Evolutionary conservation across 2,329 filamentous ascomycete species (phyloP), one percentile per base, ranked within the genome.

Genomic region (Allantophomopsis lycopodina): DNA sequence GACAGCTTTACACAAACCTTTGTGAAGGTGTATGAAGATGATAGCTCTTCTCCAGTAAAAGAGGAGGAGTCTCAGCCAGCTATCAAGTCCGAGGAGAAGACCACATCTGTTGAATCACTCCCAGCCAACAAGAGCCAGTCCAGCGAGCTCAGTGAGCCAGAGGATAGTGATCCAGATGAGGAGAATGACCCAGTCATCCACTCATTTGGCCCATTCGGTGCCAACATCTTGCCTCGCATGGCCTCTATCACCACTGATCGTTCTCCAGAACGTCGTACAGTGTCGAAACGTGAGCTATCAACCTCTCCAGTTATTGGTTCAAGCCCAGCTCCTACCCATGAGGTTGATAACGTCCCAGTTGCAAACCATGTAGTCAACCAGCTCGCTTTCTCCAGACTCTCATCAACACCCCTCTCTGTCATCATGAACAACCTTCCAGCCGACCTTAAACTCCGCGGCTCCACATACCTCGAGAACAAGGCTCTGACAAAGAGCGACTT

Each of bases 161-260:
- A 87, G 14, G 74, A 81, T 39, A 79, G 84, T 38, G 77, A 94
- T 46, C 79, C 83, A 1, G 82, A 89, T 50, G 88, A 95, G 63
- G 89, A 96, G 60, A 95, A 95, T 47, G 91, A 96, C 50, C 88
- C 88, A 2, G 78, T 94, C 40, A 68, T 95, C 14, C 84, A 91
- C 59, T 94, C 88, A 0, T 95, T 95, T 49, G 88, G 87, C 13
- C 86, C 87, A 1, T 94, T 84, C 53, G 87, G 86, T 33, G 83
- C 83, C 40, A 85, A 94, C 55, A 69, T 94, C 31, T 76, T 89
- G n/a, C 75, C 76, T 44, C 79, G 84, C 18, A 72, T 95, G 57
- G 83, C 84, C 16, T 84, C 83, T 2, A 82, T 95, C 63, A 72
- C 69, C 37, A 71, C 83, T 4, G 67, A 38, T 31, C 48, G 30